Base-by-base conservation (phyloP, 176 grass and related monocot species). In the Oryza punctata region DNA sequence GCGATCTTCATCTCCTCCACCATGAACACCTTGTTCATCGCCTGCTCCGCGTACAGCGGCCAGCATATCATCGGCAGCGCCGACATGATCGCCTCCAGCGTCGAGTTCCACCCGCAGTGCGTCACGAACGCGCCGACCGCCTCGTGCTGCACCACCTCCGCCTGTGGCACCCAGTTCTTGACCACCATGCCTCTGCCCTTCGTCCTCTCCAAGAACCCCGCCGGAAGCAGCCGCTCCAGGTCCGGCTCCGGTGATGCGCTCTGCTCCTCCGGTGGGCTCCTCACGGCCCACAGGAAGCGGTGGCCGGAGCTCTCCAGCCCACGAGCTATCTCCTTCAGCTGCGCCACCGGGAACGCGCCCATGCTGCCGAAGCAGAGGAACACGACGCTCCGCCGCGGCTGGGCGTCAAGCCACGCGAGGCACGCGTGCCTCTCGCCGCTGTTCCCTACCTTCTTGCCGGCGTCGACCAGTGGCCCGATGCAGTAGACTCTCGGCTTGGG, bases 351-450 rank as follows among this genome's bases (percentile, higher is more conserved):
- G 73, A 97, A 90, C 5, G 81, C 8, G 41, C 88, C 94, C 63
- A 14, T 70, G 80, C 94, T 93, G 27, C 94, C 94, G 76, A 96
- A 96, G 84, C 88, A 96, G 81, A 96, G 81, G 82, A 96, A 91
- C 75, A 91, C 87, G 27, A 91, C 94, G 67, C 87, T 88, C n/a
- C 18, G 72, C 2, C 10, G 12, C 25, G 89, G 94, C 71, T 94
- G 94, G 13, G 38, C 32, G 63, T 94, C 85, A 4, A 97, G 81
- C 94, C 94, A 97, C 47, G 75, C 47, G 10, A 97, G 40, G 71
- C 94, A 97, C 66, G 81, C 71, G 43, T 93, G 76, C 61, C 44
- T 75, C 49, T 73, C 26, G 11, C 7, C 26, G 19, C 23, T 14
- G 15, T 1, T 1, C 0, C 0, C 12, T 0, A 0, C 5, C 12